These are phyloP conservation scores for Cryptococcus sp. DNA, from an alignment of 1,284 basidiomycete genomes.

Conservation along the genomic window DNA sequence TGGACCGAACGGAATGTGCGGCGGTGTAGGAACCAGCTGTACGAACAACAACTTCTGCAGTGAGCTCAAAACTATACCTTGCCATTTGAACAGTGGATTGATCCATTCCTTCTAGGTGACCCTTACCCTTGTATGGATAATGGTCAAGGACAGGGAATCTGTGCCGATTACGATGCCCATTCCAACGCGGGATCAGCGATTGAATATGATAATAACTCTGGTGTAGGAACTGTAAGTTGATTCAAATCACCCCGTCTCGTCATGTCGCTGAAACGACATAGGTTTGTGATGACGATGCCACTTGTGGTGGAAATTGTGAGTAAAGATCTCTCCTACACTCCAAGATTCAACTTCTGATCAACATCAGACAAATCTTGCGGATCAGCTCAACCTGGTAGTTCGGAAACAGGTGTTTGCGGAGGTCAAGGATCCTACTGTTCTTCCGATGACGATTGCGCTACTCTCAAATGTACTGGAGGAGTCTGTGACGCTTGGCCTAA, in stretches of 20 bases:
- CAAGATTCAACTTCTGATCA: background rate
- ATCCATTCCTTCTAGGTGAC: background rate
- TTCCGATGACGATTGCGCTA: constrained; percentile 1
- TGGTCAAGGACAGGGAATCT: background rate
- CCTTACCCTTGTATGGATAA: constrained; percentile 1
- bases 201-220: background rate
- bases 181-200: background rate
- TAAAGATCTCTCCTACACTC: background rate
- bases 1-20: background rate
- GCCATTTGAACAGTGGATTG: no score
- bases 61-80: no score
- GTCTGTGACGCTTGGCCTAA: background rate
- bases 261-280: no score
- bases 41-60: constrained; percentile 1
- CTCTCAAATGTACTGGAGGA: background rate
- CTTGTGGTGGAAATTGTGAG: background rate
- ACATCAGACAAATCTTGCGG: background rate
- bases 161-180: background rate
- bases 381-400: background rate
- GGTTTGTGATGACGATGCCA: background rate
- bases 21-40: background rate
- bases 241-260: background rate
- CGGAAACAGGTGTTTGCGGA: constrained; percentile 2
- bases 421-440: background rate
- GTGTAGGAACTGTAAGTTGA: background rate